Evolutionary conservation across 2,329 filamentous ascomycete species (phyloP).

Genomic region (Cytospora schulzeri): DNA sequence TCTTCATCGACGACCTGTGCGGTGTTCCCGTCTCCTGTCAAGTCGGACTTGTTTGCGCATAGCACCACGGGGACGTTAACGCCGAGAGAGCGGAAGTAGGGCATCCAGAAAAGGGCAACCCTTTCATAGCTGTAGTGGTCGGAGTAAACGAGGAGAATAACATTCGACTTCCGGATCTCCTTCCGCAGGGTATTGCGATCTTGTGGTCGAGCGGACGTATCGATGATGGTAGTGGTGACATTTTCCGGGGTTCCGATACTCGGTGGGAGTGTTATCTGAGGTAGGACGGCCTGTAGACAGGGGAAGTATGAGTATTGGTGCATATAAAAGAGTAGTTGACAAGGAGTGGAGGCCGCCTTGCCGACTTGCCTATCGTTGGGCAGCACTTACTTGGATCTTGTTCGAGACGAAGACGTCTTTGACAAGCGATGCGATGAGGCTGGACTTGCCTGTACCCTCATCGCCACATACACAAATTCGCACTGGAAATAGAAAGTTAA

Average conservation of each 20-base stretch:
- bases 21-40: slow-evolving; percentile 72
- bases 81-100: slow-evolving; percentile 95
- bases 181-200: slow-evolving; percentile 88
- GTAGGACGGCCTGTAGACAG: slow-evolving; percentile 73
- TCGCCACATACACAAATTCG: slow-evolving; percentile 96
- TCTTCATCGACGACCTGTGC: slow-evolving; percentile 91
- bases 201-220: slow-evolving; percentile 93
- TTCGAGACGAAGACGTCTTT: slow-evolving; percentile 95
- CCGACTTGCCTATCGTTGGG: too few species aligned
- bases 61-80: slow-evolving; percentile 97
- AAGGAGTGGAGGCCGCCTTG: too few species aligned
- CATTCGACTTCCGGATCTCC: slow-evolving; percentile 95
- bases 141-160: slow-evolving; percentile 94
- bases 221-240: slow-evolving; percentile 95
- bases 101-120: slow-evolving; percentile 97
- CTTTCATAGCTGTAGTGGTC: slow-evolving; percentile 99
- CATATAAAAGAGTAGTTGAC: background rate
- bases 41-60: slow-evolving; percentile 96
- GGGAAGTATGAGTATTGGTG: background rate
- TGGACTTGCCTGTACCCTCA: slow-evolving; percentile 92
- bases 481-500: slow-evolving; percentile 50
- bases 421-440: slow-evolving; percentile 90
- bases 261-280: slow-evolving; percentile 92
- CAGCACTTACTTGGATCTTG: slow-evolving; percentile 67
- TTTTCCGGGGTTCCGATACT: slow-evolving; percentile 93